Conservation (phyloP, 2,329 filamentous ascomycete genomes). For the Colletotrichum costaricense region DNA sequence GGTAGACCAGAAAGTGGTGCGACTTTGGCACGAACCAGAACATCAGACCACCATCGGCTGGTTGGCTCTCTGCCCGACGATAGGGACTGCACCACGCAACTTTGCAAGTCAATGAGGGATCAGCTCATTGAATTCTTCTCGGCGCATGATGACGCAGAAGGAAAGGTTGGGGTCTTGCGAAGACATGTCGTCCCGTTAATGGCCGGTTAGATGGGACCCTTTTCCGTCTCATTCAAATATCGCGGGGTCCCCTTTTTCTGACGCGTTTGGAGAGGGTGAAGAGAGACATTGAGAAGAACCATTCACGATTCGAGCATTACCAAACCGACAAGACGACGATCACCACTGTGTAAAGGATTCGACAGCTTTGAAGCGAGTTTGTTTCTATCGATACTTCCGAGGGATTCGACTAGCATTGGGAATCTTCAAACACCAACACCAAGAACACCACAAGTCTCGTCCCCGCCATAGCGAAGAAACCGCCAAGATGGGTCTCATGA, state of each 20-base stretch:
- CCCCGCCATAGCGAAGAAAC: background rate
- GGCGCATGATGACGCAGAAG: constrained; percentile 31
- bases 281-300: background rate
- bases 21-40: constrained; percentile 15
- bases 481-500: constrained; percentile 28
- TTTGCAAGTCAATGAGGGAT: background rate
- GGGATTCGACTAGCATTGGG: background rate
- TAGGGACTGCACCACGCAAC: background rate
- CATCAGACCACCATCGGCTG: constrained; percentile 34
- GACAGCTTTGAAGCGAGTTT: too few relatives aligned
- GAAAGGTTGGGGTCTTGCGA: background rate
- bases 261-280: background rate
- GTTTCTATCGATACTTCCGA: background rate
- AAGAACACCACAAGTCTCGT: background rate
- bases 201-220: too few relatives aligned
- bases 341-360: too few relatives aligned
- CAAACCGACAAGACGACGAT: background rate
- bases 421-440: background rate
- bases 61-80: background rate
- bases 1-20: background rate
- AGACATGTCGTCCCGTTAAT: too few relatives aligned
- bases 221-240: constrained; percentile 20
- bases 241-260: background rate
- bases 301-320: background rate
- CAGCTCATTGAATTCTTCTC: constrained; percentile 6